Base-by-base conservation (phyloP, 2,329 filamentous ascomycete genomes). In the Rasamsonia emersonii region DNA sequence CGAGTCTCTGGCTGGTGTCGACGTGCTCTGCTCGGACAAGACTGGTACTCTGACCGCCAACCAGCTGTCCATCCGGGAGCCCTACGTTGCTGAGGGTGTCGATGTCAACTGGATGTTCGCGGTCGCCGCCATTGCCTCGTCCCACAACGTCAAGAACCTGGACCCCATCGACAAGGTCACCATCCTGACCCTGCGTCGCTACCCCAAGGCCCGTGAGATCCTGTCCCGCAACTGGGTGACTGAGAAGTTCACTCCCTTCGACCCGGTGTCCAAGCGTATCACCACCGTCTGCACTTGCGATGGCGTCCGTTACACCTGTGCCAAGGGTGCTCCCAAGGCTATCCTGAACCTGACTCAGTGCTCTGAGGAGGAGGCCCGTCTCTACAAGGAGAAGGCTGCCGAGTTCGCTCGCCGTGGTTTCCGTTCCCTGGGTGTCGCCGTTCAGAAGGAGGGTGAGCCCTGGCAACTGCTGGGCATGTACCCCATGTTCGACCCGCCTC, bases 101-200 rank as follows among this genome's bases (percentile, higher is more conserved):
- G 77, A 82, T 54, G 74, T 82, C 55, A 79, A 82, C 64, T 82
- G 77, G 77, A 81, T 82, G 77, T 82, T 82, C 77, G 77, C 78
- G 38, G 78, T 79, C 39, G 79, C 79, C 35, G 79, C 78, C 38
- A 69, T 82, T 24, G 79, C 79, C 31, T 82, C 77, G 25, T 82
- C 78, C 28, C 79, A 82, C 65, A 82, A 82, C 62, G 69, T 81
- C 61, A 78, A 79, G 62, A 79, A 77, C 28, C 70, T 82, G 39
- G 79, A 82, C 52, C 78, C 78, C 30, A 82, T 82, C 48, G 78
- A 82, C 65, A 82, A 82, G 64, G 74, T 82, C 49, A 82, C 76
- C 40, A 79, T 82, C 43, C 65, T 82, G 27, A 80, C 77, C 28
- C 71, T 82, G 44, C 79, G 79, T 63, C 70, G 75, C 42, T 82